Evolutionary conservation across 2,329 filamentous ascomycete genomes (phyloP).

Genomic region (Ophiostoma angusticollis): DNA sequence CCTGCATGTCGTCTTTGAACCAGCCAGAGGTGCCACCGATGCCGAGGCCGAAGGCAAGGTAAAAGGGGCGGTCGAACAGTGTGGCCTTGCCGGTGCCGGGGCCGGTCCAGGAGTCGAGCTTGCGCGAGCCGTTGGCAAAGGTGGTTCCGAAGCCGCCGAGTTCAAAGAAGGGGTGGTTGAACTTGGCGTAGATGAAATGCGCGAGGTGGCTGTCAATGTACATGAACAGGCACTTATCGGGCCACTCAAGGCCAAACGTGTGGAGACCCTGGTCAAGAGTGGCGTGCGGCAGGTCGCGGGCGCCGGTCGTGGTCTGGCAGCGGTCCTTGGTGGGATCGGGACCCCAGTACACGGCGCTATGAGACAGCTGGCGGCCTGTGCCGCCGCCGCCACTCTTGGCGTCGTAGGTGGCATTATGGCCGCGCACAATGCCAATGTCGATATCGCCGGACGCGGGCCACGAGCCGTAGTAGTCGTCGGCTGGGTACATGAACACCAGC

Average conservation of each 20-base stretch:
- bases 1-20: conserved; percentile 21
- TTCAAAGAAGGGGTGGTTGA: conserved; percentile 3
- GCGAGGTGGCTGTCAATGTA: conserved; percentile 11
- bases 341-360: conserved; percentile 11
- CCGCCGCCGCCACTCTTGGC: no score
- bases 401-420: conserved; percentile 10
- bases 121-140: conserved; percentile 5
- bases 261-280: conserved; percentile 7
- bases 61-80: conserved; percentile 40
- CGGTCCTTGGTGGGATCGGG: conserved; percentile 8
- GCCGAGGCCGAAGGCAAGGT: conserved; percentile 38
- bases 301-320: conserved; percentile 8
- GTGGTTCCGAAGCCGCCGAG: conserved; percentile 7
- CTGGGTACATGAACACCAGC: conserved; percentile 9
- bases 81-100: conserved; percentile 16
- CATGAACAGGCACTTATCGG: conserved; percentile 9
- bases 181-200: conserved; percentile 10
- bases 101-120: conserved; percentile 6
- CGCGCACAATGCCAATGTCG: conserved; percentile 8
- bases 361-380: conserved; percentile 5
- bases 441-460: conserved; percentile 13
- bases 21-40: conserved; percentile 36
- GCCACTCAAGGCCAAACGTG: conserved; percentile 12
- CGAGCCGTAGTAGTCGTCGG: conserved; percentile 8
- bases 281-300: conserved; percentile 4